Evolutionary conservation across 2,329 filamentous ascomycete genomes (phyloP).

Genomic region (Diaporthe helianthi): DNA sequence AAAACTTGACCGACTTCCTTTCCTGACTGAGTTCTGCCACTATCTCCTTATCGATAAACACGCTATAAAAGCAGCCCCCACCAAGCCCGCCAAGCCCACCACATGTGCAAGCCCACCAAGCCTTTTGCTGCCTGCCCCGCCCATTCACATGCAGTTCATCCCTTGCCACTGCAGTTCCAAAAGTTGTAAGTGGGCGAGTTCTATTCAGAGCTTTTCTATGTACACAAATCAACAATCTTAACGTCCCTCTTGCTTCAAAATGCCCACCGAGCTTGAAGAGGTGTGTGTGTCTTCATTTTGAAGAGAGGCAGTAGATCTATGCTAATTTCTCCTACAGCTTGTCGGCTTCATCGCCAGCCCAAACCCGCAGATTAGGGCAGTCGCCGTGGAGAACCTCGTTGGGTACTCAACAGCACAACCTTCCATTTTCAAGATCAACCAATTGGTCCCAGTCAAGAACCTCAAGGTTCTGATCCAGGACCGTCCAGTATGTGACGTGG

Average conservation of each 20-base stretch:
- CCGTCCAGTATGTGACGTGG: constrained; percentile 67
- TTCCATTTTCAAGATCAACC: constrained; percentile 81
- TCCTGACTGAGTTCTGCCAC: constrained; percentile 28
- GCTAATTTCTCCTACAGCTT: constrained; percentile 60
- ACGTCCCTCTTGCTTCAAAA: constrained; percentile 46
- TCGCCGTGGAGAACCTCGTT: constrained; percentile 85
- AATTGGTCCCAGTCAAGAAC: constrained; percentile 81
- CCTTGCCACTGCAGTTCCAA: neutral
- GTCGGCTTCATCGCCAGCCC: constrained; percentile 93
- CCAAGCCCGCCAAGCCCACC: neutral
- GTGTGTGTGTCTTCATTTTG: constrained; percentile 56
- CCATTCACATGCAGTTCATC: constrained; percentile 10
- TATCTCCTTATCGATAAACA: constrained; percentile 31
- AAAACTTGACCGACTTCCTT: constrained; percentile 25
- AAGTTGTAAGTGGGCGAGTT: constrained; percentile 8
- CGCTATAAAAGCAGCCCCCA: neutral
- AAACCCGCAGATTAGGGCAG: constrained; percentile 86
- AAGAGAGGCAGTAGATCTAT: neutral
- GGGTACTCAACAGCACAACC: constrained; percentile 79
- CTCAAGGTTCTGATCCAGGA: constrained; percentile 88
- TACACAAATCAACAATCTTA: neutral
- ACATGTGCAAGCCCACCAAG: neutral
- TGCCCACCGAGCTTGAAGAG: constrained; percentile 81
- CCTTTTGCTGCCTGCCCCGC: constrained; percentile 11
- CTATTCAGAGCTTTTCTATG: neutral